Conservation (phyloP, 805 yeast genomes). For the Cyberlindnera mycetangii region DNA sequence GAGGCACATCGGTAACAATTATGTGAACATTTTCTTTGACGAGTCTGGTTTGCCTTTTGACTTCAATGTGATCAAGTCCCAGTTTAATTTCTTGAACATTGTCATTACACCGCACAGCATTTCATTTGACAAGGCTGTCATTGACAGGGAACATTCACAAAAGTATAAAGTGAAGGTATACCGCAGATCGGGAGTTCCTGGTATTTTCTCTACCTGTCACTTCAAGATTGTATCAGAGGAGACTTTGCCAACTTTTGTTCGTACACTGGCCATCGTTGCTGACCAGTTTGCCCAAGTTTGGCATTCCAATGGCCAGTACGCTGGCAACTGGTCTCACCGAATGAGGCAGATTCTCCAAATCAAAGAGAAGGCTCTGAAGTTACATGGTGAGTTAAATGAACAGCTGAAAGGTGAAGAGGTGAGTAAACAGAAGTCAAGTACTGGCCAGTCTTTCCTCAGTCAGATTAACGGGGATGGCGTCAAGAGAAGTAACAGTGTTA, state of each 20-base stretch:
- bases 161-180: slow-evolving; percentile 62
- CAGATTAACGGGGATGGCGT: slow-evolving; percentile 16
- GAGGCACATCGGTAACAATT: slow-evolving; percentile 83
- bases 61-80: slow-evolving; percentile 68
- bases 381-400: slow-evolving; percentile 14
- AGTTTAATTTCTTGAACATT: slow-evolving; percentile 79
- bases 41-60: slow-evolving; percentile 68
- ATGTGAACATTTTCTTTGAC: slow-evolving; percentile 77
- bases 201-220: slow-evolving; percentile 71
- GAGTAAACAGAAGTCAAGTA: slow-evolving; percentile 12
- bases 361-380: slow-evolving; percentile 29
- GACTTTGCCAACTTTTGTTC: slow-evolving; percentile 58
- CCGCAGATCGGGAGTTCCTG: slow-evolving; percentile 70
- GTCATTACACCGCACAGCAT: slow-evolving; percentile 65
- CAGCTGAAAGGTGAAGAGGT: slow-evolving; percentile 10
- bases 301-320: slow-evolving; percentile 57
- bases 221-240: slow-evolving; percentile 64
- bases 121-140: slow-evolving; percentile 18
- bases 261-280: slow-evolving; percentile 64
- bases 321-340: slow-evolving; percentile 67
- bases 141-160: slow-evolving; percentile 26
- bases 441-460: slow-evolving; percentile 26
- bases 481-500: slow-evolving; percentile 16
- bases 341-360: slow-evolving; percentile 48
- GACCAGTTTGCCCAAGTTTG: slow-evolving; percentile 73